These are phyloP conservation scores for Apodospora peruviana DNA, from an alignment of 495 filamentous ascomycete genomes.

Conservation along the genomic window DNA sequence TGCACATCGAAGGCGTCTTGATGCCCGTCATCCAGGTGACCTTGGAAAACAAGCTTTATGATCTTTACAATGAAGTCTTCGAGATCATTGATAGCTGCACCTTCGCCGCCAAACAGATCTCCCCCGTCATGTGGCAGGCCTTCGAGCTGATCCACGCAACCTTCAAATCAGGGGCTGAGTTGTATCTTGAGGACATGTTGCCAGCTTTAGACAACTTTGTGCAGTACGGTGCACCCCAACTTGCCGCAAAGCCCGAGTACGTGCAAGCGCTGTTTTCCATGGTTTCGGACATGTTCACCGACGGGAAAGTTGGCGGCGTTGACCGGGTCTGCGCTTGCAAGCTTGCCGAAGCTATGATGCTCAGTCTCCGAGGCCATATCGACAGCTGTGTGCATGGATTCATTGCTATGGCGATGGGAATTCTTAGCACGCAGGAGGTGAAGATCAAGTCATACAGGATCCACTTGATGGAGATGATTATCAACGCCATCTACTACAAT, in stretches of 20 bases:
- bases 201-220: slow-evolving; percentile 97
- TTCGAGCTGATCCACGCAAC: slow-evolving; percentile 95
- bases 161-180: slow-evolving; percentile 93
- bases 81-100: slow-evolving; percentile 99
- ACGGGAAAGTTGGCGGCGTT: slow-evolving; percentile 83
- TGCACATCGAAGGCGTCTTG: slow-evolving; percentile 88
- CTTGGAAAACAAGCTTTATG: slow-evolving; percentile 93
- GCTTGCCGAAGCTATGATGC: slow-evolving; percentile 92
- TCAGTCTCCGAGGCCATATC: slow-evolving; percentile 85
- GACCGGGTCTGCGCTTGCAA: slow-evolving; percentile 99
- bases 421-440: slow-evolving; percentile 62
- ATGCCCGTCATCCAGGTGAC: slow-evolving; percentile 97
- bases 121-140: slow-evolving; percentile 94
- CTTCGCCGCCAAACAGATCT: slow-evolving; percentile 94
- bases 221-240: slow-evolving; percentile 73
- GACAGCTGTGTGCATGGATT: slow-evolving; percentile 84
- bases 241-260: slow-evolving; percentile 80
- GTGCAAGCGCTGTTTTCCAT: slow-evolving; percentile 83
- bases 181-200: slow-evolving; percentile 99
- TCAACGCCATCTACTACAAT: slow-evolving; percentile 98
- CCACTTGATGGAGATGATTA: slow-evolving; percentile 97
- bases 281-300: slow-evolving; percentile 58
- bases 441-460: slow-evolving; percentile 88
- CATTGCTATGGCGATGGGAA: slow-evolving; percentile 79
- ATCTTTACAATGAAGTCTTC: slow-evolving; percentile 96